phyloP scores from a whole-genome alignment of 1,139 yeast genomes.

The Pneumocystis wakefieldiae region DNA sequence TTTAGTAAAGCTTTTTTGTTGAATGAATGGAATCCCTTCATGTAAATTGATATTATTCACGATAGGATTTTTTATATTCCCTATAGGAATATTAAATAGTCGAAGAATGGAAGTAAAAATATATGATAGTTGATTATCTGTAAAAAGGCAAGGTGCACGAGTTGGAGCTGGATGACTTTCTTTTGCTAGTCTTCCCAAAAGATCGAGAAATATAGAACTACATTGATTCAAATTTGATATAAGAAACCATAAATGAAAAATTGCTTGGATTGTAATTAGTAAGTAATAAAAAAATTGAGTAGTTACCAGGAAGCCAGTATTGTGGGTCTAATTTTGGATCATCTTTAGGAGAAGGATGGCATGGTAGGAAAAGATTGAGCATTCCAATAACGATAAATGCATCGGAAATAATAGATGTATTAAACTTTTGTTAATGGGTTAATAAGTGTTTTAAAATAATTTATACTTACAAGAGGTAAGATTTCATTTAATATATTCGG shows the following conservation, averaged over 20 bases:
- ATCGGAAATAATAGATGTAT: slow-evolving; percentile 33
- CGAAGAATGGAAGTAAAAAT: slow-evolving; percentile 36
- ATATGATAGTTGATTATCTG: slow-evolving; percentile 43
- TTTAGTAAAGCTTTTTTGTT: slow-evolving; percentile 16
- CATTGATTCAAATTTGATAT: slow-evolving; percentile 42
- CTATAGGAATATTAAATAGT: slow-evolving; percentile 27
- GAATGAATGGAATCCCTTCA: slow-evolving; percentile 11
- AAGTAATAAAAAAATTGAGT: not conserved
- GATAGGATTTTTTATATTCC: slow-evolving; percentile 14
- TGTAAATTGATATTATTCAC: slow-evolving; percentile 1
- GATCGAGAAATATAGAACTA: slow-evolving; percentile 52
- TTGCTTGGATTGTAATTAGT: slow-evolving; percentile 35
- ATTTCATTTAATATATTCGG: slow-evolving; percentile 32
- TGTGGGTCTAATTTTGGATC: slow-evolving; percentile 16
- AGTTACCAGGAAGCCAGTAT: slow-evolving; percentile 17
- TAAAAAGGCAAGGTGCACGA: slow-evolving; percentile 46
- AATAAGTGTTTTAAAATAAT: slow-evolving; percentile 16
- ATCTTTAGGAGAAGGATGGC: slow-evolving; percentile 15
- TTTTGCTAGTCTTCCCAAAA: slow-evolving; percentile 50
- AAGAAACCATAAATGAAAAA: slow-evolving; percentile 63
- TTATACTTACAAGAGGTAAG: slow-evolving; percentile 38
- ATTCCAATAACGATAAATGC: slow-evolving; percentile 39
- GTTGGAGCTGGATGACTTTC: slow-evolving; percentile 26
- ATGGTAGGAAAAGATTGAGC: slow-evolving; percentile 21
- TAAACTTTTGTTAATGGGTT: not conserved